Evolutionary conservation across 495 filamentous ascomycete species (phyloP), one percentile per base, ranked within the genome.

Genomic region (Aspergillus bridgeri): DNA sequence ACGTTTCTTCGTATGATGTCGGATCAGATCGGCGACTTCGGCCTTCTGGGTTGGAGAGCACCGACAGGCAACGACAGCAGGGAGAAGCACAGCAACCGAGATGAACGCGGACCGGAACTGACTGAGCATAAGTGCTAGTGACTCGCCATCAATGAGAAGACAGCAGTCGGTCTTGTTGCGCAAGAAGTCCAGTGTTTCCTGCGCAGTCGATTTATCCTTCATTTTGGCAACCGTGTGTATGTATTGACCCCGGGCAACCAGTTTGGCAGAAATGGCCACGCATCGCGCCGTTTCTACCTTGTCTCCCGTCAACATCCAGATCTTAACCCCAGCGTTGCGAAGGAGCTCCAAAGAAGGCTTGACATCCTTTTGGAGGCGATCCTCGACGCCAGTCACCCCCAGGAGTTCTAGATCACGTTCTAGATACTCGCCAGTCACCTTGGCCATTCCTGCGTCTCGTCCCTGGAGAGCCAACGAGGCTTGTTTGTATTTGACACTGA

Each of bases 301-400:
- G 78, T 99, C 95, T 27, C 95, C 95, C 0, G 95, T 99, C 64
- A 99, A 77, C 95, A 99, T 99, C 95, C 95, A 99, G 54, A 98
- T 96, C 74, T 96, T 97, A 68, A 99, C 90, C n/a, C 95, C 95
- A 8, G 95, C 95, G 68, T 99, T 98, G 58, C 95, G 89, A 45
- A 99, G 85, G 15, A 98, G 81, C 66, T 99, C 95, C 6, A 99
- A 81, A 1, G 89, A 93, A 3, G 92, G 88, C 66, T 97, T 98
- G 66, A 99, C 95, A 73, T 96, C 91, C 53, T 84, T 83, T 69
- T 99, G 95, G 21, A 99, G 79, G 59, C 95, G 95, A 69, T 99
- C 95, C 69, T 99, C 95, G 2, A 99, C 95, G 54, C 95, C 95
- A 1, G 95, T 99, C 15, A 99, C 92, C 13, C 95, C 95, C 2